Percentiles rank a stretch among this genome's conserved stretches.
These are phyloP conservation scores for Phialocephala subalpina DNA, from an alignment of 2,329 filamentous ascomycete species.

Conservation along the genomic window DNA sequence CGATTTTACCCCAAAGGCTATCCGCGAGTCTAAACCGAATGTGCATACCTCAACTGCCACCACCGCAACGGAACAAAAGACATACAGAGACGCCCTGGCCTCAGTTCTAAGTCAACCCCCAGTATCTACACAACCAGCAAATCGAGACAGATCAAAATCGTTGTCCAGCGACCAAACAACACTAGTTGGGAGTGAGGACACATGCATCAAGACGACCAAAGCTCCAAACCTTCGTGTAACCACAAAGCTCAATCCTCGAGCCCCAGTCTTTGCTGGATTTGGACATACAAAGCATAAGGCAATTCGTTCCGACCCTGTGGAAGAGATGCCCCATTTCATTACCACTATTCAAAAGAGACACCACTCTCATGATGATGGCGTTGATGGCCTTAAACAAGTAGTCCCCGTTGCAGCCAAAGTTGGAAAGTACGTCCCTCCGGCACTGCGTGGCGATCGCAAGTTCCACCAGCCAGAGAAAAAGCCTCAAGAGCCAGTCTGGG, in stretches of 20 bases:
- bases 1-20: no score
- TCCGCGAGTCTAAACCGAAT: no score
- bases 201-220: background rate
- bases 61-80: background rate
- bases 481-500: conserved; percentile 22
- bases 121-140: background rate
- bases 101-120: background rate
- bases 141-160: background rate
- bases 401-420: background rate
- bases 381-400: background rate
- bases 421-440: conserved; percentile 23
- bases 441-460: conserved; percentile 11
- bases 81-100: background rate
- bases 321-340: background rate
- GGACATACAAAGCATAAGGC: background rate
- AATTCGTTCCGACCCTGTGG: background rate
- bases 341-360: conserved; percentile 5
- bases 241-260: conserved; percentile 32
- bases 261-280: background rate
- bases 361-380: conserved; percentile 11
- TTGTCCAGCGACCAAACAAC: background rate
- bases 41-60: background rate
- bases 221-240: background rate
- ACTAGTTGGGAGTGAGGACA: conserved; percentile 1
- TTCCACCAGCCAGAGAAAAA: background rate